phyloP scores from a whole-genome alignment of 73 alveolate genomes.

The Stentor roeselii region DNA sequence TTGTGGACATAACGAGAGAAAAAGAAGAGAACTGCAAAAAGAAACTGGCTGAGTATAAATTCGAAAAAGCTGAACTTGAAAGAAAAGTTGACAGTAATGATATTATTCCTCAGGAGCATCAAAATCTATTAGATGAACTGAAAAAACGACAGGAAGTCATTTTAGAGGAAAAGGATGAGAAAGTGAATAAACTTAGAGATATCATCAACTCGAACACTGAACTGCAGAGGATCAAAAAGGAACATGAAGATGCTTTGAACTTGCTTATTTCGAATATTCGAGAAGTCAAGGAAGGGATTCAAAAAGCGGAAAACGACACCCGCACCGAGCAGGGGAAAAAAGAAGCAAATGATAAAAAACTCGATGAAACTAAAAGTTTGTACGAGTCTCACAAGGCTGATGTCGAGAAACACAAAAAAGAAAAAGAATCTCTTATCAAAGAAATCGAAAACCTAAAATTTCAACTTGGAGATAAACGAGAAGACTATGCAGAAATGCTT shows the following conservation, averaged over 20 bases:
- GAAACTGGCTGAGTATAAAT: slow-evolving; percentile 32
- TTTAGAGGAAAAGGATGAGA: slow-evolving; percentile 27
- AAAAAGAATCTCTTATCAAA: slow-evolving; percentile 48
- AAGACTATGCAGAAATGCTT: slow-evolving; percentile 2
- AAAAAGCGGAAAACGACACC: slow-evolving; percentile 39
- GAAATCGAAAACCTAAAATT: slow-evolving; percentile 44
- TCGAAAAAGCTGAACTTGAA: slow-evolving; percentile 48
- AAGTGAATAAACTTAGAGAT: background rate
- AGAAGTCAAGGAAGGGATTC: slow-evolving; percentile 52
- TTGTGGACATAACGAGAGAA: slow-evolving; percentile 43
- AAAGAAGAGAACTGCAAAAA: slow-evolving; percentile 52
- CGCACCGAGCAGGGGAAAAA: slow-evolving; percentile 44
- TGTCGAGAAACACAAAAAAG: too few species aligned
- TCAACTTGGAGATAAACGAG: slow-evolving; percentile 34
- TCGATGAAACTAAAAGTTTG: slow-evolving; percentile 43
- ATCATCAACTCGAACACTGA: slow-evolving; percentile 20
- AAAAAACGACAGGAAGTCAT: slow-evolving; percentile 28
- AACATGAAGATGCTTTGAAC: slow-evolving; percentile 41
- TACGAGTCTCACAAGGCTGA: slow-evolving; percentile 47
- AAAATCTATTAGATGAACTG: slow-evolving; percentile 28
- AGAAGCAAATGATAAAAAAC: slow-evolving; percentile 41
- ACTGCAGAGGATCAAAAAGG: slow-evolving; percentile 48
- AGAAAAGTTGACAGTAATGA: slow-evolving; percentile 31
- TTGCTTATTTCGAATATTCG: slow-evolving; percentile 13
- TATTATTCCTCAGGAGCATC: background rate